These are phyloP conservation scores for Trametes villosa DNA, from an alignment of 768 basidiomycete genomes.

Conservation along the genomic window DNA sequence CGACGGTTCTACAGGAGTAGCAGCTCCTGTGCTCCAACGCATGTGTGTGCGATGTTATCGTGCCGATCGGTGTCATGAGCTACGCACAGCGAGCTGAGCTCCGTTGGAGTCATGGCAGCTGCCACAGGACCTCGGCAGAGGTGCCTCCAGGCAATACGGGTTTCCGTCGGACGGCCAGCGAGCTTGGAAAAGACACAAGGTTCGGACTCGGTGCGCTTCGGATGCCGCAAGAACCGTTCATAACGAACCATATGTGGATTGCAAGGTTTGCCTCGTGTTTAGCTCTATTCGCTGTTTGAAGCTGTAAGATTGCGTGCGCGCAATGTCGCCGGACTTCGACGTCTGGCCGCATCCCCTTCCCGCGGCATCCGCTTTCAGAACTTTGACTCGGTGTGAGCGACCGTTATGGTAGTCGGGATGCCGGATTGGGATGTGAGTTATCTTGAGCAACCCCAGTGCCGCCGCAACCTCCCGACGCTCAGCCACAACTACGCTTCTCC, in stretches of 20 bases:
- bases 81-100: neutral
- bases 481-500: no score
- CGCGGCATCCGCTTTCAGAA: neutral
- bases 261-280: neutral
- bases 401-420: neutral
- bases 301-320: neutral
- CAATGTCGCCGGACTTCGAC: neutral
- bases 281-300: neutral
- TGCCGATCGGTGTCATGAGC: neutral
- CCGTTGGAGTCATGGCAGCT: neutral
- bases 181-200: neutral
- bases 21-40: no score
- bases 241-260: neutral
- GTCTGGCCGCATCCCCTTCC: no score
- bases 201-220: neutral
- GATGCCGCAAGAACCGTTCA: neutral
- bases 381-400: neutral
- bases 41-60: constrained; percentile 1
- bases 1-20: neutral
- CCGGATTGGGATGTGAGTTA: neutral
- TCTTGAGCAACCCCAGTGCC: neutral
- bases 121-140: no score
- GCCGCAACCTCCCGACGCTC: no score
- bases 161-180: no score
- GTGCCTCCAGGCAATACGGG: no score